Conservation (phyloP, 2,329 filamentous ascomycete genomes). For the Colletotrichum liriopes region DNA sequence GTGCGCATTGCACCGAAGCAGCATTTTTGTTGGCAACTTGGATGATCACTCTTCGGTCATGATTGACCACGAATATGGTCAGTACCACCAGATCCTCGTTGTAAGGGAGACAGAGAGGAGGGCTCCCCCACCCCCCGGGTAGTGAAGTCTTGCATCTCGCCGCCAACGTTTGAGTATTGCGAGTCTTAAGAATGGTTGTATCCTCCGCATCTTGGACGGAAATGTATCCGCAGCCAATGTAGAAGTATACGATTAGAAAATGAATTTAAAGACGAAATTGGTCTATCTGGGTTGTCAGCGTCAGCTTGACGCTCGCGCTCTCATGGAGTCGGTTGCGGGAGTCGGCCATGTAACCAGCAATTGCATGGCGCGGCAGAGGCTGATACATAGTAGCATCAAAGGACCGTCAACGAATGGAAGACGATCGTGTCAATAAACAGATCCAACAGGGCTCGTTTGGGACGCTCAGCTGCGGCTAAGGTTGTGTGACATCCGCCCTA, state of each 20-base stretch:
- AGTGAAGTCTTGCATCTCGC: too few species aligned
- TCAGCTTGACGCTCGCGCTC: neutral
- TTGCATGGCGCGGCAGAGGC: neutral
- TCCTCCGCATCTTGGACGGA: too few species aligned
- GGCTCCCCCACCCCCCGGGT: too few species aligned
- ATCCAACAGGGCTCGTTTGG: neutral
- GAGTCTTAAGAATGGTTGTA: too few species aligned
- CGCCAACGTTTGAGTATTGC: too few species aligned
- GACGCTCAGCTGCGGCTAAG: neutral
- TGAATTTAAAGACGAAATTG: neutral
- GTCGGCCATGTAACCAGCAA: neutral
- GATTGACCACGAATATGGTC: too few species aligned
- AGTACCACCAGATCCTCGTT: too few species aligned
- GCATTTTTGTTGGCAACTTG: too few species aligned
- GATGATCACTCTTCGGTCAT: too few species aligned
- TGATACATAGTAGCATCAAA: neutral
- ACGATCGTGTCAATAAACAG: neutral
- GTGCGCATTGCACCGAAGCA: too few species aligned
- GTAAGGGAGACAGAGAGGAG: too few species aligned
- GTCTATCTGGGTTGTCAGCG: neutral
- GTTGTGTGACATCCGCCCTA: conserved; percentile 1
- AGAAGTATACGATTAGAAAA: neutral
- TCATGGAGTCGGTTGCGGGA: neutral
- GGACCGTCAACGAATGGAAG: neutral
- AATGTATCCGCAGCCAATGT: neutral